Conservation (phyloP, 441 rosid species). For the Mallotus japonicus region DNA sequence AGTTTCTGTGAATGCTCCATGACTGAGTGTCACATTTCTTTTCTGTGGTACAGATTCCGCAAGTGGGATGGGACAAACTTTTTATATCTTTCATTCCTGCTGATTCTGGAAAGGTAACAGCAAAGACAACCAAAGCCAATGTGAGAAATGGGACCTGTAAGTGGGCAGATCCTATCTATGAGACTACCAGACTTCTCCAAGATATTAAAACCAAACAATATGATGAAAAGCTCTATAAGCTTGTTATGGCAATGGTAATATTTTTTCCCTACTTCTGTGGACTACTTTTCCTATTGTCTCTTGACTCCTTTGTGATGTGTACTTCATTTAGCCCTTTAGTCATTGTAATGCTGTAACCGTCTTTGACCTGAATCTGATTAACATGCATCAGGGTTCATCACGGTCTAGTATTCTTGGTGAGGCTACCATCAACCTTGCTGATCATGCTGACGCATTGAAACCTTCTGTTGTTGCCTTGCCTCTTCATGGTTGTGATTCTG, state of each 20-base stretch:
- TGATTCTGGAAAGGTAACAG: slow-evolving; percentile 88
- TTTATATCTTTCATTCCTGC: slow-evolving; percentile 88
- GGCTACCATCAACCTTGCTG: slow-evolving; percentile 88
- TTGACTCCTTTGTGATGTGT: neutral
- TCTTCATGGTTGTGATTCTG: slow-evolving; percentile 85
- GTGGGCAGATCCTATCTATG: slow-evolving; percentile 99
- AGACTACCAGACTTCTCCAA: slow-evolving; percentile 93
- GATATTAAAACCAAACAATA: slow-evolving; percentile 76
- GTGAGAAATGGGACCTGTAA: slow-evolving; percentile 98
- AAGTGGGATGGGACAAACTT: slow-evolving; percentile 96
- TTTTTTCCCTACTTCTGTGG: slow-evolving; percentile 18
- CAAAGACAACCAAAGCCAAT: slow-evolving; percentile 94
- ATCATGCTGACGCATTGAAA: slow-evolving; percentile 85
- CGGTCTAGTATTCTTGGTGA: slow-evolving; percentile 93
- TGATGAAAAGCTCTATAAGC: slow-evolving; percentile 83
- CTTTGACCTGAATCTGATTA: slow-evolving; percentile 28
- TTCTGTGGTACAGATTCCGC: slow-evolving; percentile 60
- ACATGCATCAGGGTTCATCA: slow-evolving; percentile 75
- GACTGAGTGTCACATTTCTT: slow-evolving; percentile 18
- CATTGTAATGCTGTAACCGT: slow-evolving; percentile 23
- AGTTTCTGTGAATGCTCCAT: slow-evolving; percentile 2
- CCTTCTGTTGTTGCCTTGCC: slow-evolving; percentile 71
- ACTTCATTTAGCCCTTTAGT: neutral
- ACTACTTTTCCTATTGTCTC: slow-evolving; percentile 12
- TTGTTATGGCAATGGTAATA: slow-evolving; percentile 84